Evolutionary conservation across 2,329 filamentous ascomycete species (phyloP), one percentile per base, ranked within the genome.

Genomic region (Pleurostoma richardsiae): DNA sequence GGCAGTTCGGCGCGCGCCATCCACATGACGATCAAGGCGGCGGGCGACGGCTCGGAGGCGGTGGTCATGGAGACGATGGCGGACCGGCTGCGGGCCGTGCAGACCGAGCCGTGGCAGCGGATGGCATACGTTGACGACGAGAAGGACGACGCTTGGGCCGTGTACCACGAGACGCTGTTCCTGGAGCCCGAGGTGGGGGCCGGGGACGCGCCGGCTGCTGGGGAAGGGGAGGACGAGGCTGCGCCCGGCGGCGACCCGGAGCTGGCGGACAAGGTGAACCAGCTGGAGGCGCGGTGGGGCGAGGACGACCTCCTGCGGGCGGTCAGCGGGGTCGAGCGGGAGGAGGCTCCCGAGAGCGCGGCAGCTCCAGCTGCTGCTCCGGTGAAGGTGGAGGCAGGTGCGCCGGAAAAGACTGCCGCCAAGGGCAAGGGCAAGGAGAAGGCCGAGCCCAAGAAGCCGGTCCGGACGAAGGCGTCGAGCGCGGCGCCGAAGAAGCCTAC

Each of bases 71-170:
- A 87, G 54, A 91, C 83, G 33, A 94, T 86, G 73, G 84, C 79
- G 51, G 78, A 86, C 59, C 82, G 90, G 30, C 79, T 97, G 53
- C 82, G 86, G 56, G 71, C 77, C 40, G 90, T 95, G 40, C 88
- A 95, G 69, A 79, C 83, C 44, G 92, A 99, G 63, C 72, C 76
- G 47, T 99, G 94, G 94, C 79, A 82, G 53, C 80, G 76, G 51
- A 78, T 96, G 64, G 76, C 82, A 51, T 96, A 91, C 72, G 77
- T 86, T 44, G 88, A 95, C 61, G 89, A 95, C 64, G 86, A 94
- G 59, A 81, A 83, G 46, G 77, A 83, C 52, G 79, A 82, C 48
- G 84, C 90, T 4, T 96, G 88, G 81, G 77, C 81, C 30, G 77
- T 83, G 30, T 96, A 90, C 64, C 77, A 85, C 48, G 80, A 86